Base-by-base conservation (phyloP, 768 basidiomycete genomes). In the Xanthoconium purpureum region DNA sequence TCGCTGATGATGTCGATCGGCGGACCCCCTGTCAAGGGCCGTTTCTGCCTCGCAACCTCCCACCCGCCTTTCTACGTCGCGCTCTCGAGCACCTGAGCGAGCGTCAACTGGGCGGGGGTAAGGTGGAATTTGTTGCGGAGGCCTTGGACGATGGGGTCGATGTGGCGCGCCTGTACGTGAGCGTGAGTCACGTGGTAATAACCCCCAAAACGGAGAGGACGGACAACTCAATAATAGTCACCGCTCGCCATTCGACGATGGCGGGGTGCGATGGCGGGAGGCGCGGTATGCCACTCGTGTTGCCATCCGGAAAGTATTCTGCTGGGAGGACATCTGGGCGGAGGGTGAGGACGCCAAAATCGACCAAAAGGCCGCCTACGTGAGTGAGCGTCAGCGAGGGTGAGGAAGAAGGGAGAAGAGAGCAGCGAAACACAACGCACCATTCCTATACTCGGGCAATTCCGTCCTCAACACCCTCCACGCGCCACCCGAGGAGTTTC, bases 21-120 rank as follows among this genome's bases (percentile, higher is more conserved):
- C 0, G 91, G 92, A 1, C 93, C 93, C 8, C 89, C 85, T 0
- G 83, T 85, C 42, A 78, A 75, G 0, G 87, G 88, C 6, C 95
- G 75, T 69, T 82, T 85, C 68, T 78, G 71, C 68, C 85, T 89
- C 4, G 96, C 96, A 38, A 98, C 91, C 73, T 96, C 93, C 5
- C 96, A 78, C 5, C 96, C 96, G 2, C 93, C 94, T 67, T 95
- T 96, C 96, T 96, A 99, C 0, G 94, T 98, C 2, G 94, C 95
- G 49, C 87, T 86, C 73, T 98, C 96, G 35, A 99, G 77, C 0
- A 98, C 85, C 69, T 98, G 96, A 0, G 94, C 88, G 9, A 95
- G 81, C 0, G 83, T 56, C 18, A 56, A 39, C n/a, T 46, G 33
- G 5, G 33, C 24, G 2, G 32, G 13, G 12, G 24, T 10, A 4